Evolutionary conservation across 2,329 filamentous ascomycete genomes (phyloP), one percentile per base, ranked within the genome.

Genomic region (Zarea fungicola): DNA sequence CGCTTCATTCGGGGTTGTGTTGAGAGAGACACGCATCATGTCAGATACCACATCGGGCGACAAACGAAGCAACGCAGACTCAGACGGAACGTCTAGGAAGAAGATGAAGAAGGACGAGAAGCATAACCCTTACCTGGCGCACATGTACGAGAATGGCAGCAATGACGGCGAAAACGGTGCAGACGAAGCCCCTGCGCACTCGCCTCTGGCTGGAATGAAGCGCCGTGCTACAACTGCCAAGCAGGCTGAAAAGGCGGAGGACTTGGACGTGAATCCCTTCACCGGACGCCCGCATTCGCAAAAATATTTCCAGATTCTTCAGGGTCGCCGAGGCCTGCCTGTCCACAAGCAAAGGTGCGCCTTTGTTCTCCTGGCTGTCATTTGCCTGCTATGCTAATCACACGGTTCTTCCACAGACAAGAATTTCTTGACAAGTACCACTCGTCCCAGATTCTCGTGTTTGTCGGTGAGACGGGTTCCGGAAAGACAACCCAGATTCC

Each of bases 401-500:
- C n/a, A n/a, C 37, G 26, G 10, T 19, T 32, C 29, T 19, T 6
- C 9, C 16, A 26, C 49, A 88, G 87, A 67, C 83, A 93, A 68
- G 93, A 99, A 65, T 99, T 99, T 65, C 78, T 99, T 52, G 75
- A 91, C 63, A 81, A 95, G 62, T 99, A 95, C 71, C 95, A 99
- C 61, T 83, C 86, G 60, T 89, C 85, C 21, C 93, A 99, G 71
- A 96, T 99, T 58, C 83, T 99, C 53, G 93, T 99, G 61, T 96
- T 99, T 62, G 93, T 99, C 56, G 93, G 93, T 74, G 93, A 99
- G 76, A 99, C 93, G 8, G 93, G 95, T 81, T 99, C 93, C 57
- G 93, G 93, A 73, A 99, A 99, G 75, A 99, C 93, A 5, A 99
- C 93, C 0, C 93, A 99, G 75, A 97, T 99, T 53, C 93, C 93